A percentile compares a stretch with the other conserved stretches of the same genome.
Evolutionary conservation across 768 basidiomycete genomes (phyloP).

Genomic region (Pseudohyphozyma bogoriensis): DNA sequence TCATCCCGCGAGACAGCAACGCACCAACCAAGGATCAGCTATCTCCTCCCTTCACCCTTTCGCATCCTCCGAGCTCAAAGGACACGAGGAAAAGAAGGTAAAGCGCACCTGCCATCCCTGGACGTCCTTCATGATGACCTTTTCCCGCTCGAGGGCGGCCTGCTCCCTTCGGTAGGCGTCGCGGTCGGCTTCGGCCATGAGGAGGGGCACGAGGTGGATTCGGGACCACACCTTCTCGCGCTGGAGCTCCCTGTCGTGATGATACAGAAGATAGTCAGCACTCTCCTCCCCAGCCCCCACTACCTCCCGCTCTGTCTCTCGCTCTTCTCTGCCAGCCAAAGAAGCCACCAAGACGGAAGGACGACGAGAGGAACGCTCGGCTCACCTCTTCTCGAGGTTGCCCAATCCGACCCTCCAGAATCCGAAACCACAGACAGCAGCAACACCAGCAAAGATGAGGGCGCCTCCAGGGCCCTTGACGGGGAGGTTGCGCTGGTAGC

Average conservation of each 20-base stretch:
- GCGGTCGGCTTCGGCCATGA: conserved; percentile 88
- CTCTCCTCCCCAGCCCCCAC: not conserved
- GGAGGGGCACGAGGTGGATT: conserved; percentile 81
- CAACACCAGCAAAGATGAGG: conserved; percentile 75
- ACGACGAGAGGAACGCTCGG: conserved; percentile 38
- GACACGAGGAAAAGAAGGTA: not conserved
- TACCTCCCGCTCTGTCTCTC: too few species aligned
- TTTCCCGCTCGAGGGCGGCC: conserved; percentile 67
- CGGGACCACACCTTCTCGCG: conserved; percentile 92
- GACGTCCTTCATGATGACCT: conserved; percentile 90
- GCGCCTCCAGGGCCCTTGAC: conserved; percentile 48
- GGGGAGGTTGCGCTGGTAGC: conserved; percentile 92
- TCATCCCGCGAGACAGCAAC: not conserved
- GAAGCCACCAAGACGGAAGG: too few species aligned
- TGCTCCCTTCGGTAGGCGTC: conserved; percentile 70
- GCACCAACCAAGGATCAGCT: not conserved
- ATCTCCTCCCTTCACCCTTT: not conserved
- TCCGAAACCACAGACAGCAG: conserved; percentile 74
- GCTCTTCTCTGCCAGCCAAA: too few species aligned
- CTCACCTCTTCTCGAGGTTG: conserved; percentile 79
- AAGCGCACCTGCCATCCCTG: conserved; percentile 78
- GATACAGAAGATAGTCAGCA: not conserved
- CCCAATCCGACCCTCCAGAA: conserved; percentile 86
- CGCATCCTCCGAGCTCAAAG: not conserved
- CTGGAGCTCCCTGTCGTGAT: conserved; percentile 65